A percentile compares a stretch with the other conserved stretches of the same genome.
These are phyloP conservation scores for Vachellia pachyceras DNA, from an alignment of 306 rosid genomes.

Conservation along the genomic window DNA sequence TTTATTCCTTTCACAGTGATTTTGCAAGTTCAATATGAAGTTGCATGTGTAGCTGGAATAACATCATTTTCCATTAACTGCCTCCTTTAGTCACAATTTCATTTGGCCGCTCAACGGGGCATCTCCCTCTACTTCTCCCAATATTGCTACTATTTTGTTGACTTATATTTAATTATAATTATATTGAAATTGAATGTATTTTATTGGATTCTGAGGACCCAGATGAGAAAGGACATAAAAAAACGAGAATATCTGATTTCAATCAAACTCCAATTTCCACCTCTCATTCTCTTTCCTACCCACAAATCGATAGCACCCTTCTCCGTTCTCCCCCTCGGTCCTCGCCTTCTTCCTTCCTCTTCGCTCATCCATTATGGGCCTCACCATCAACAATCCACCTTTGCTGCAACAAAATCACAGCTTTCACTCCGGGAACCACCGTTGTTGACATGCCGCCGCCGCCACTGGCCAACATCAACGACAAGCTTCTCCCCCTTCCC, in stretches of 20 bases:
- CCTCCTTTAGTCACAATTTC: no score
- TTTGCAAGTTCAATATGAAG: no score
- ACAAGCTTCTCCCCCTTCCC: slow-evolving; percentile 29
- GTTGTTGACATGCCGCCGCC: slow-evolving; percentile 58
- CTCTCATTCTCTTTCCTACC: slow-evolving; percentile 20
- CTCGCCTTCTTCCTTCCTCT: background rate
- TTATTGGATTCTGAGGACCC: background rate
- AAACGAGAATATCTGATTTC: slow-evolving; percentile 20
- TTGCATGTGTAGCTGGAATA: no score
- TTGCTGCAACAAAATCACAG: slow-evolving; percentile 10
- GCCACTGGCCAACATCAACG: slow-evolving; percentile 48
- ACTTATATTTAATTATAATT: background rate
- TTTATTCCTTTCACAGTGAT: no score
- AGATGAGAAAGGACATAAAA: background rate
- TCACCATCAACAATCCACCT: slow-evolving; percentile 1
- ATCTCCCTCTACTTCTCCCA: no score
- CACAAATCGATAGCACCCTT: background rate
- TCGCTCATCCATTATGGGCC: slow-evolving; percentile 38
- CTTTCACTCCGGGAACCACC: background rate
- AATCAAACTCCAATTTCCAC: slow-evolving; percentile 18
- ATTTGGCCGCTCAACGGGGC: no score
- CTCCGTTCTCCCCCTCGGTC: background rate
- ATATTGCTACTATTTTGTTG: background rate
- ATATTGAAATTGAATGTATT: background rate
- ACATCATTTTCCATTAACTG: no score